Evolutionary conservation across 208 protist species (phyloP).

Genomic region (Acanthamoeba lenticulata): DNA sequence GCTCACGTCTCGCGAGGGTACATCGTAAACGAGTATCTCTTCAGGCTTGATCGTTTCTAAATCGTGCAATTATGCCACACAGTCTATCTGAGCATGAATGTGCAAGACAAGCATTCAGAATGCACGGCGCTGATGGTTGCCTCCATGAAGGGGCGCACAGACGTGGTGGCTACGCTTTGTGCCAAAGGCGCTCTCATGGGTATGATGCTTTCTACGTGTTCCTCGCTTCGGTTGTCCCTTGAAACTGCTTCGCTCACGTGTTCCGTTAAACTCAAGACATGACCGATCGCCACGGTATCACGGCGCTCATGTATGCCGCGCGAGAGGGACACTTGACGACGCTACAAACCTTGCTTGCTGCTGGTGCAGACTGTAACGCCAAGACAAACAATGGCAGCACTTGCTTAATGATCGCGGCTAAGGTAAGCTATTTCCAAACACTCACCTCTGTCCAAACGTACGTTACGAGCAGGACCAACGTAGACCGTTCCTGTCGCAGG

Average conservation of each 20-base stretch:
- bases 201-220: not conserved
- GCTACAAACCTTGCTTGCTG: not conserved
- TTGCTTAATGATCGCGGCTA: not conserved
- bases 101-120: not conserved
- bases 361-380: not conserved
- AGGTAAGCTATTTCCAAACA: not conserved
- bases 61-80: not conserved
- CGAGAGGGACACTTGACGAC: not conserved
- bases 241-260: not conserved
- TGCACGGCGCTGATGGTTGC: not conserved
- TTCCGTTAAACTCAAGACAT: not conserved
- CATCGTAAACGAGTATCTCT: too few relatives aligned
- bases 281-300: slow-evolving; percentile 15
- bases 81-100: not conserved
- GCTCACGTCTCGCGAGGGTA: not conserved
- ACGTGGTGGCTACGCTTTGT: not conserved
- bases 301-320: slow-evolving; percentile 34
- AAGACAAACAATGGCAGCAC: slow-evolving; percentile 45
- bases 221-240: not conserved
- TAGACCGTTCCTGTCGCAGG: not conserved
- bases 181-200: not conserved
- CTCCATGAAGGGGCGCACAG: not conserved
- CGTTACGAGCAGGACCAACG: not conserved
- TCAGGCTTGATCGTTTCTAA: not conserved
- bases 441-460: not conserved